These are phyloP conservation scores for Trichoderma cornu-damae DNA, from an alignment of 2,329 filamentous ascomycete species.

Conservation along the genomic window DNA sequence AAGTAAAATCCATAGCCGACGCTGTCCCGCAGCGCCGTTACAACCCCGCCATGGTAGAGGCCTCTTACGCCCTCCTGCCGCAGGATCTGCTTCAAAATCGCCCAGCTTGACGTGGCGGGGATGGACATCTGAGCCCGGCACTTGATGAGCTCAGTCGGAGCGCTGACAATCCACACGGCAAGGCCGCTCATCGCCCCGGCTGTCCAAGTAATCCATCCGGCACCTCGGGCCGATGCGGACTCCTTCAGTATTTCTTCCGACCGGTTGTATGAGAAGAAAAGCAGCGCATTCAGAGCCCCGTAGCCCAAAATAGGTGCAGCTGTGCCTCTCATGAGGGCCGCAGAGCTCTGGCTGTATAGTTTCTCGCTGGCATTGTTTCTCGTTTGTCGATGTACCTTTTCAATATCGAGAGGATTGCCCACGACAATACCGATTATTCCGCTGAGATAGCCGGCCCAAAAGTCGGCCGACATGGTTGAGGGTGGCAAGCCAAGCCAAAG, in stretches of 20 bases:
- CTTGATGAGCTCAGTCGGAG: slow-evolving; percentile 87
- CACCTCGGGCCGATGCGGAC: slow-evolving; percentile 34
- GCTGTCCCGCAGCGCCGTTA: slow-evolving; percentile 78
- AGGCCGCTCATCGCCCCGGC: slow-evolving; percentile 79
- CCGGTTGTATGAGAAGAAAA: slow-evolving; percentile 88
- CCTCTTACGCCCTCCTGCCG: slow-evolving; percentile 57
- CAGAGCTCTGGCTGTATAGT: slow-evolving; percentile 30
- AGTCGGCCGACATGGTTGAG: slow-evolving; percentile 74
- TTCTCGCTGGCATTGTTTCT: slow-evolving; percentile 19
- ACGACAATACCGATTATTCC: slow-evolving; percentile 82
- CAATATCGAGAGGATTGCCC: slow-evolving; percentile 76
- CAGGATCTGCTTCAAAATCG: slow-evolving; percentile 58
- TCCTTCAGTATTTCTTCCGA: slow-evolving; percentile 59
- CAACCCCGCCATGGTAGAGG: slow-evolving; percentile 72
- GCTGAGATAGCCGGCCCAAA: slow-evolving; percentile 88
- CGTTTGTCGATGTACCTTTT: slow-evolving; percentile 65
- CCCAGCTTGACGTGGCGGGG: slow-evolving; percentile 52
- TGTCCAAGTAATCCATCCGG: slow-evolving; percentile 64
- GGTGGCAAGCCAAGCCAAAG: background rate
- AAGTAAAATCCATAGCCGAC: slow-evolving; percentile 98
- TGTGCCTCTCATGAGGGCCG: slow-evolving; percentile 55
- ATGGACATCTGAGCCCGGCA: slow-evolving; percentile 70
- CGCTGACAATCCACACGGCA: slow-evolving; percentile 78
- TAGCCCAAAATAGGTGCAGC: slow-evolving; percentile 85
- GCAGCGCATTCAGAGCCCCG: slow-evolving; percentile 81